A percentile compares a stretch with the other conserved stretches of the same genome.
phyloP scores from a whole-genome alignment of 305 asterid species.

The Rubia balearica region DNA sequence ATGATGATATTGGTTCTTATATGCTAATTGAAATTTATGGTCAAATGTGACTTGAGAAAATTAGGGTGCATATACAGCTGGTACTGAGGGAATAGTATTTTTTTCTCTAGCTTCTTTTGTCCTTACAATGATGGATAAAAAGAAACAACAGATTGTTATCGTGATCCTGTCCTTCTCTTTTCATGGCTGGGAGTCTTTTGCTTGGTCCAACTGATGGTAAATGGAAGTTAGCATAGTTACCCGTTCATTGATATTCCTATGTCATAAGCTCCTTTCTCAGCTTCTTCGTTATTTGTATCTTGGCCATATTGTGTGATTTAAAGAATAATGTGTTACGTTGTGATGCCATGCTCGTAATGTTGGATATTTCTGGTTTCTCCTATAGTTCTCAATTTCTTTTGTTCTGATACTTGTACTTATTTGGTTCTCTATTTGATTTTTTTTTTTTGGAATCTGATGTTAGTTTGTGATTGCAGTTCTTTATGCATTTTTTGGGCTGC shows the following conservation, averaged over 20 bases:
- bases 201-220: background rate
- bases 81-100: too few relatives aligned
- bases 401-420: background rate
- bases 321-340: too few relatives aligned
- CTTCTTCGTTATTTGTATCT: background rate
- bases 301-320: background rate
- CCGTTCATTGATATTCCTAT: background rate
- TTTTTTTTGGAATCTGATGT: slow-evolving; percentile 17
- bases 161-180: too few relatives aligned
- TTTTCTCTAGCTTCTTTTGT: background rate
- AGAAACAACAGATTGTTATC: background rate
- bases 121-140: background rate
- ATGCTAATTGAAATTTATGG: too few relatives aligned
- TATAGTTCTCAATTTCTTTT: background rate
- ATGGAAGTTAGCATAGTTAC: background rate
- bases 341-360: background rate
- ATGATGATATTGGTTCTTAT: too few relatives aligned
- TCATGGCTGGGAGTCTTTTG: background rate
- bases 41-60: too few relatives aligned
- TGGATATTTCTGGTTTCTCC: background rate
- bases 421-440: background rate
- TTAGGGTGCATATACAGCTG: too few relatives aligned
- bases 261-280: background rate
- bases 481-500: slow-evolving; percentile 82
- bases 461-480: slow-evolving; percentile 54